Percentiles rank a stretch among this genome's conserved stretches.
Conservation (phyloP, 805 yeast species). For the Suhomyces canberraensis region DNA sequence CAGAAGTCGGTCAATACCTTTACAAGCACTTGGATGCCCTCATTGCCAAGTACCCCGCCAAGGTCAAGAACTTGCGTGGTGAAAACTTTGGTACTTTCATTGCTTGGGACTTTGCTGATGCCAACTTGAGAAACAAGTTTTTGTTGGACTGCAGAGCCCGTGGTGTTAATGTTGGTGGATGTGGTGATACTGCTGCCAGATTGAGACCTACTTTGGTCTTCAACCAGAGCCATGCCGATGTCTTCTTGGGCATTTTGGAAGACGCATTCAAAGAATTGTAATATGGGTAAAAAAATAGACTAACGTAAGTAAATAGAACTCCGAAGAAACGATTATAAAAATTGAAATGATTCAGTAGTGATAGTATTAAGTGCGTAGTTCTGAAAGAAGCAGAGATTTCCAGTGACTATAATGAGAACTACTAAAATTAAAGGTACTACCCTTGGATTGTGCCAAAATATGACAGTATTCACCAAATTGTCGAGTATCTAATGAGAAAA, state of each 20-base stretch:
- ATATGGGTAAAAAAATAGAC: too few species aligned
- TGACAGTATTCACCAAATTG: too few species aligned
- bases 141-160: slow-evolving; percentile 43
- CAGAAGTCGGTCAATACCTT: slow-evolving; percentile 53
- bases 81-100: slow-evolving; percentile 61
- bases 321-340: too few species aligned
- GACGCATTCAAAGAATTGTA: slow-evolving; percentile 16
- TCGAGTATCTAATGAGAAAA: too few species aligned
- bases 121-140: slow-evolving; percentile 45
- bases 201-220: slow-evolving; percentile 65
- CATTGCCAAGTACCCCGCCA: slow-evolving; percentile 38
- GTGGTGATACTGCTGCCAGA: slow-evolving; percentile 57
- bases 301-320: too few species aligned
- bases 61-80: slow-evolving; percentile 55
- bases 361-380: too few species aligned
- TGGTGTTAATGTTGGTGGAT: slow-evolving; percentile 68
- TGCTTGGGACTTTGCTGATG: slow-evolving; percentile 55
- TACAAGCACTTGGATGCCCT: slow-evolving; percentile 40
- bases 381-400: too few species aligned
- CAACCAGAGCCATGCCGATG: slow-evolving; percentile 58
- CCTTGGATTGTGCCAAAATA: too few species aligned
- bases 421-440: too few species aligned
- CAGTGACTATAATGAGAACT: too few species aligned
- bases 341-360: too few species aligned
- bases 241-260: slow-evolving; percentile 46